Conservation (phyloP, 768 basidiomycete species). For the Clavulina sp. region DNA sequence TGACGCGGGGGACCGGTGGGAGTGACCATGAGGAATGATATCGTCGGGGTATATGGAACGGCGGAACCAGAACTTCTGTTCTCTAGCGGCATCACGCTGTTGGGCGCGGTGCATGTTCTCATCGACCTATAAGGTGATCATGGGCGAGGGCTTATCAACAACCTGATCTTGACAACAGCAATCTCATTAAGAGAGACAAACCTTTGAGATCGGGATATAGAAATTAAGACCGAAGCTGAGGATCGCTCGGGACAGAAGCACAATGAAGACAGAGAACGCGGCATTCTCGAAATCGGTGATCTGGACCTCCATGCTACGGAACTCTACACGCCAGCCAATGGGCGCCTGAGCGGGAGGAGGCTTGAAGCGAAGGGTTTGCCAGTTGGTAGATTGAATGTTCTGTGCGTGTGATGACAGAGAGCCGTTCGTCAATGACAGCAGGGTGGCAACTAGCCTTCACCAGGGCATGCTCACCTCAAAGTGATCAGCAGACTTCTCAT, state of each 20-base stretch:
- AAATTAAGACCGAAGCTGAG: conserved; percentile 82
- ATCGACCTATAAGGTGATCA: conserved; percentile 49
- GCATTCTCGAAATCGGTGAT: conserved; percentile 99
- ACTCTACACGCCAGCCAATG: conserved; percentile 98
- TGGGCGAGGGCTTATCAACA: conserved; percentile 4
- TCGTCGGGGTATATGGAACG: conserved; percentile 60
- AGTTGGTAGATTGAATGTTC: conserved; percentile 99
- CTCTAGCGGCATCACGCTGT: conserved; percentile 51
- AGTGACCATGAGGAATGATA: neutral
- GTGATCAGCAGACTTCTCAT: conserved; percentile 73
- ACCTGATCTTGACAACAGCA: neutral
- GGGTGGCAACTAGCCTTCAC: neutral
- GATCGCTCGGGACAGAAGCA: conserved; percentile 86
- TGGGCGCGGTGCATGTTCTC: conserved; percentile 93
- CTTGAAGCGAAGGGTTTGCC: conserved; percentile 98
- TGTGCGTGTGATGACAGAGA: conserved; percentile 17
- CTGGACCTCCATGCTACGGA: conserved; percentile 97
- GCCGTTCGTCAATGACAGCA: neutral
- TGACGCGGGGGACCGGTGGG: no score
- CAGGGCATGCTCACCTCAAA: conserved; percentile 51
- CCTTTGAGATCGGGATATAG: conserved; percentile 95
- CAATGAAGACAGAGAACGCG: conserved; percentile 86
- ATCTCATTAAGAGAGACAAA: conserved; percentile 17
- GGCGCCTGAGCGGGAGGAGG: conserved; percentile 84
- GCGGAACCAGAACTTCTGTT: conserved; percentile 79